A percentile compares a stretch with the other conserved stretches of the same genome.
These are phyloP conservation scores for Exophiala sp. DNA, from an alignment of 2,329 filamentous ascomycete genomes.

Conservation along the genomic window DNA sequence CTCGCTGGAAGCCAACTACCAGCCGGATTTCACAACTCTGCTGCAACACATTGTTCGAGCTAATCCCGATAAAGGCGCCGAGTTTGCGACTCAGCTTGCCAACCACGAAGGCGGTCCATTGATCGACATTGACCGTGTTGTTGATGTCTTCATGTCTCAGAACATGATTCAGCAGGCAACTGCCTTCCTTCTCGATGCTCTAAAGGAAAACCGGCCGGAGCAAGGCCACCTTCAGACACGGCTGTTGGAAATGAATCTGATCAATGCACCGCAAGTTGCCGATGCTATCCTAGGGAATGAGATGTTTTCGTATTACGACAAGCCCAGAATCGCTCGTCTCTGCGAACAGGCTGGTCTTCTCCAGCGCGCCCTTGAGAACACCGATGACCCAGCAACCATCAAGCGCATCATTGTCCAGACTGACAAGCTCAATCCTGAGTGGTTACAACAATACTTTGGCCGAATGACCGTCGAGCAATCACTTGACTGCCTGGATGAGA, in stretches of 20 bases:
- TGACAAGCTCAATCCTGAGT: slow-evolving; percentile 83
- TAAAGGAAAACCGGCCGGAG: slow-evolving; percentile 91
- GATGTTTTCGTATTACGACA: slow-evolving; percentile 98
- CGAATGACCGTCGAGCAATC: slow-evolving; percentile 93
- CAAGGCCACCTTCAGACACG: slow-evolving; percentile 91
- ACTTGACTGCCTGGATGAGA: slow-evolving; percentile 86
- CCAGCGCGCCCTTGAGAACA: slow-evolving; percentile 86
- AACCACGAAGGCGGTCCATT: slow-evolving; percentile 82
- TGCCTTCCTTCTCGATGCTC: slow-evolving; percentile 90
- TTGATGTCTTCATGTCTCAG: slow-evolving; percentile 97
- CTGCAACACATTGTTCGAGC: slow-evolving; percentile 87
- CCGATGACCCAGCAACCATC: slow-evolving; percentile 80
- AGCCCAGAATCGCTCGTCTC: slow-evolving; percentile 75
- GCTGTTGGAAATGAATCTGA: slow-evolving; percentile 93
- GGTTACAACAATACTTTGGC: slow-evolving; percentile 87
- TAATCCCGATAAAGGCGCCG: slow-evolving; percentile 87
- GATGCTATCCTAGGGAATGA: slow-evolving; percentile 97
- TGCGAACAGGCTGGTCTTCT: slow-evolving; percentile 88
- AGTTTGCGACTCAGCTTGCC: slow-evolving; percentile 87
- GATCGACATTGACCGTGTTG: slow-evolving; percentile 87
- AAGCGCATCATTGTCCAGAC: slow-evolving; percentile 83
- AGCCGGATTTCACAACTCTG: slow-evolving; percentile 89
- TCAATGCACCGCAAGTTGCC: slow-evolving; percentile 93
- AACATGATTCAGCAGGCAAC: slow-evolving; percentile 97
- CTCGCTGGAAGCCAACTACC: slow-evolving; percentile 74